Percentiles rank a stretch among this genome's conserved stretches.
phyloP scores from a whole-genome alignment of 2,329 filamentous ascomycete genomes.

The Epichloe glyceriae region DNA sequence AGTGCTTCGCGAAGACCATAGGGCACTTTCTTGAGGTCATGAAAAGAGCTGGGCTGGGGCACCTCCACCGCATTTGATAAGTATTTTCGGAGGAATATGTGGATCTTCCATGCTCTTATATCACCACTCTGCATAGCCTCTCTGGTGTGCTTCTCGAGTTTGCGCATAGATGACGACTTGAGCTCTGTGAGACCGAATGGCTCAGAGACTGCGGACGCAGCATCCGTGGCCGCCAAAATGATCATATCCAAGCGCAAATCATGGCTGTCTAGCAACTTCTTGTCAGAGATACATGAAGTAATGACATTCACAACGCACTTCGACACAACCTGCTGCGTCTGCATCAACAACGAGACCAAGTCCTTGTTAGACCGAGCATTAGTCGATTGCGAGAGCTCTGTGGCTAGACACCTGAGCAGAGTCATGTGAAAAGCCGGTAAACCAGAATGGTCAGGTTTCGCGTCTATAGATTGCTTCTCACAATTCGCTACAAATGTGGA shows the following conservation, averaged over 20 bases:
- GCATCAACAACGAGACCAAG: slow-evolving; percentile 12
- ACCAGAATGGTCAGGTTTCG: background rate
- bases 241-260: slow-evolving; percentile 13
- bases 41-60: slow-evolving; percentile 22
- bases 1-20: slow-evolving; percentile 18
- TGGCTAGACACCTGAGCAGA: slow-evolving; percentile 22
- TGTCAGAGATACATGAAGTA: slow-evolving; percentile 16
- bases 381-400: slow-evolving; percentile 16
- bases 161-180: slow-evolving; percentile 20
- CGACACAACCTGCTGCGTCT: slow-evolving; percentile 16
- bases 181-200: slow-evolving; percentile 12
- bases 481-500: slow-evolving; percentile 15
- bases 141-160: slow-evolving; percentile 23
- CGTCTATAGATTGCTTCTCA: slow-evolving; percentile 5
- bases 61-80: slow-evolving; percentile 20
- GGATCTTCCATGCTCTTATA: slow-evolving; percentile 32
- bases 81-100: slow-evolving; percentile 28
- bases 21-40: slow-evolving; percentile 16
- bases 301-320: slow-evolving; percentile 15
- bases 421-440: slow-evolving; percentile 21
- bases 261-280: slow-evolving; percentile 16
- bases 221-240: slow-evolving; percentile 22
- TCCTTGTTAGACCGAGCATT: slow-evolving; percentile 14
- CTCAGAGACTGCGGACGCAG: slow-evolving; percentile 13
- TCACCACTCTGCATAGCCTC: slow-evolving; percentile 22